Conservation (phyloP, 768 basidiomycete species). For the Lenzites betulinus region DNA sequence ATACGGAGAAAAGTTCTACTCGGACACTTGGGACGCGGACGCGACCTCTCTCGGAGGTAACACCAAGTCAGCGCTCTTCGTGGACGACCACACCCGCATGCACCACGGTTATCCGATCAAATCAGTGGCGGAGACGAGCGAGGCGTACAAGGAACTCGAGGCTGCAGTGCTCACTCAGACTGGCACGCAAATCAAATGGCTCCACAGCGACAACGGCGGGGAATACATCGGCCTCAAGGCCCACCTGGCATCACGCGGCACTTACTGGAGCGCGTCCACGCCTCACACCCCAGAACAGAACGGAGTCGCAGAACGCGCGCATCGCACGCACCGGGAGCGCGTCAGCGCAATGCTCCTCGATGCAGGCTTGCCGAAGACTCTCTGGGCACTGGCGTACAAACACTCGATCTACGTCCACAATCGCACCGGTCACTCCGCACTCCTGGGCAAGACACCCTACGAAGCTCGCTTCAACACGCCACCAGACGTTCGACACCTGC, state of each 20-base stretch:
- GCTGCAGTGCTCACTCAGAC: slow-evolving; percentile 37
- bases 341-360: slow-evolving; percentile 7
- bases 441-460: slow-evolving; percentile 21
- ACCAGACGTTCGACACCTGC: slow-evolving; percentile 28
- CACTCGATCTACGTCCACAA: slow-evolving; percentile 43
- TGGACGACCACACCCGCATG: slow-evolving; percentile 30
- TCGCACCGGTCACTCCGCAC: slow-evolving; percentile 28
- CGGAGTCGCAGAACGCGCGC: slow-evolving; percentile 26
- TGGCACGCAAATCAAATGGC: slow-evolving; percentile 29
- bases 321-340: slow-evolving; percentile 16
- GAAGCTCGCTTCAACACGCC: too few species aligned
- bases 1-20: too few species aligned
- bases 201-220: slow-evolving; percentile 46
- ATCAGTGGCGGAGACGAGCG: slow-evolving; percentile 34
- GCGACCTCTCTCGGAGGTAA: slow-evolving; percentile 27
- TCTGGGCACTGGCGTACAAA: slow-evolving; percentile 42
- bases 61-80: slow-evolving; percentile 32
- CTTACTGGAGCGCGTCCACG: too few species aligned
- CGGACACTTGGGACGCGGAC: slow-evolving; percentile 48
- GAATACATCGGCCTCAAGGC: slow-evolving; percentile 15
- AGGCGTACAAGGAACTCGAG: slow-evolving; percentile 38
- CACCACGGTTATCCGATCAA: not conserved
- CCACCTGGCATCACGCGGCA: slow-evolving; percentile 1
- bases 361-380: slow-evolving; percentile 37
- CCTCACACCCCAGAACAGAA: slow-evolving; percentile 29